phyloP scores from a whole-genome alignment of 1,284 basidiomycete species.

The Entoloma clypeatum region DNA sequence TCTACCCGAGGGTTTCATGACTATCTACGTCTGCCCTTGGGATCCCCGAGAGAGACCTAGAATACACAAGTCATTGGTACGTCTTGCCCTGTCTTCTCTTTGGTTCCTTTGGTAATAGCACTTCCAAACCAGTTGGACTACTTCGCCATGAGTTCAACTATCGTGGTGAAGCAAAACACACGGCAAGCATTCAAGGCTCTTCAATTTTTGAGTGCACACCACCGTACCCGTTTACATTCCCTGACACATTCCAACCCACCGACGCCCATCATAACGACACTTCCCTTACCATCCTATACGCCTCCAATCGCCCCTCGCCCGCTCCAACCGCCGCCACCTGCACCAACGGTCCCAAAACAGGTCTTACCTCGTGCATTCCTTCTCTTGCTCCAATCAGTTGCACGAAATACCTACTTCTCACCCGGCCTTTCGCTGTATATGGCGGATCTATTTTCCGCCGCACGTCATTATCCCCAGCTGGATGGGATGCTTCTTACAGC shows the following conservation, averaged over 20 bases:
- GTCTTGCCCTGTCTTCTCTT: conserved; percentile 19
- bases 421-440: conserved; percentile 57
- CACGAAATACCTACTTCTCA: conserved; percentile 39
- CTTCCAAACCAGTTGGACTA: conserved; percentile 57
- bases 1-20: conserved; percentile 66
- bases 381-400: conserved; percentile 34
- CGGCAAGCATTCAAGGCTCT: conserved; percentile 35
- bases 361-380: conserved; percentile 39
- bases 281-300: conserved; percentile 21
- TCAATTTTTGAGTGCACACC: conserved; percentile 27
- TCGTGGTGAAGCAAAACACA: conserved; percentile 42
- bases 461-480: conserved; percentile 64
- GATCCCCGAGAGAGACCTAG: conserved; percentile 60
- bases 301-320: conserved; percentile 17
- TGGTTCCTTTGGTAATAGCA: neutral
- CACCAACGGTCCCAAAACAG: conserved; percentile 19
- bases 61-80: conserved; percentile 60
- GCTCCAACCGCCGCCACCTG: conserved; percentile 14
- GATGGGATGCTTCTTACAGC: conserved; percentile 66
- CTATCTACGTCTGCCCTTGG: conserved; percentile 66
- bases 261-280: conserved; percentile 24
- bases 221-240: conserved; percentile 23
- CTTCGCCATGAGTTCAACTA: conserved; percentile 69
- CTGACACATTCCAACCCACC: conserved; percentile 30
- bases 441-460: conserved; percentile 67